Base-by-base conservation (phyloP, 805 yeast genomes). In the Blastobotrys chiropterorum region DNA sequence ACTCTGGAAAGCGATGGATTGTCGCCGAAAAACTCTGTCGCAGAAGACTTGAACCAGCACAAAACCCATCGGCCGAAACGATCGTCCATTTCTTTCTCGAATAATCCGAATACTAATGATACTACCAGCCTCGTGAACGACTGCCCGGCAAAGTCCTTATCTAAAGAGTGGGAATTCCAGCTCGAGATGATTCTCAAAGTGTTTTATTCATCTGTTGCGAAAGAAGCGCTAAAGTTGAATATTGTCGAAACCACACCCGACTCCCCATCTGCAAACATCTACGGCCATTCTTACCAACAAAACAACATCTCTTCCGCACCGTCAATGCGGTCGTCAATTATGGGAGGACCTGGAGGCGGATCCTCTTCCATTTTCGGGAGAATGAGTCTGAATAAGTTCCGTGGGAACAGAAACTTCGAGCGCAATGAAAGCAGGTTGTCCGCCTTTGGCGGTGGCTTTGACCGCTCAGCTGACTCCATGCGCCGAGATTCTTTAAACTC, bases 401-500 rank as follows among this genome's bases (percentile, higher is more conserved):
- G 59, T n/a, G 51, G 53, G 19, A 42, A 19, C 20, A 30, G 43
- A 38, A 22, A 44, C 20, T 51, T 45, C 34, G 59, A 56, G 38
- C 41, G 22, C 31, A 55, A 58, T 44, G 52, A 49, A 21, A 57
- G 57, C 46, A 47, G 61, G 30, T 21, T 57, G 14, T 46, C 47
- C 14, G 22, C 16, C 8, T 21, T 26, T 11, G 45, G 45, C 30
- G 26, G 54, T 3, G 16, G 34, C 13, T 30, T 31, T 38, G 53
- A 50, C 26, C 49, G 49, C 4, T 19, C 49, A 5, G 34, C 38
- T 17, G 55, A 51, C 38, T 47, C 53, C 5, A n/a, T 46, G 7
- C 49, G 62, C 15, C 52, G 60, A 11, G 53, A 59, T 57, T 44
- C 60, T 21, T 15, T 53, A 58, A 30, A 52, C 45, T 66, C 72